Evolutionary conservation across 306 rosid species (phyloP), one percentile per base, ranked within the genome.

Genomic region (Psophocarpus tetragonolobus): DNA sequence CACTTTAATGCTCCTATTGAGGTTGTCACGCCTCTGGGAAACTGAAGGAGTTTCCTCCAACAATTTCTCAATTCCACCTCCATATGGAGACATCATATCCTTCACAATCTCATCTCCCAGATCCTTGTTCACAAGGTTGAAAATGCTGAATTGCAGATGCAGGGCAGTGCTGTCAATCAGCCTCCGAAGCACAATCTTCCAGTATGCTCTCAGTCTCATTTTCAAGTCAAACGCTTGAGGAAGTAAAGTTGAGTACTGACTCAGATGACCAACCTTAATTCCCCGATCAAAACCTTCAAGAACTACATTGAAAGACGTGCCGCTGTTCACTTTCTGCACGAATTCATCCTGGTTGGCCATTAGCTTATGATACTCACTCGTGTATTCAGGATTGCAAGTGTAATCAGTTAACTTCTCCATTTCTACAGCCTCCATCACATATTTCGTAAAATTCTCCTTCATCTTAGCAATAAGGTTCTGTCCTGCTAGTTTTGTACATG

Each of bases 41-140:
- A 85, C 50, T 0, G 82, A 66, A 0, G 94, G 90, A n/a, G 87
- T 38, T 47, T 90, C 94, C 66, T 87, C 90, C 7, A 90, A 60
- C 36, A 87, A 7, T 44, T 45, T 85, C 29, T 90, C 90, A 12
- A 85, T 48, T 2, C 88, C 85, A 8, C 82, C 79, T 0, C 86
- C 79, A 6, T 4, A 3, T 4, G 80, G 72, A 4, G 80, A 65
- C 69, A 78, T 3, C 7, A 79, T 12, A 30, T 86, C 86, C 4
- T 39, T 30, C 38, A 64, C 84, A 4, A 90, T 86, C 56, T 81
- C 90, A 6, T 47, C 2, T 48, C 56, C 86, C 24, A 87, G 18
- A 10, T 87, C 87, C 3, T 58, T 65, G 41, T 80, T 44, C 9
- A 90, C 83, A 8, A 87, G 56, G 13, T 6, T 81, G 0, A 57